Evolutionary conservation across 164 flowering plant species (phyloP).

Genomic region (Nymphaea thermarum): DNA sequence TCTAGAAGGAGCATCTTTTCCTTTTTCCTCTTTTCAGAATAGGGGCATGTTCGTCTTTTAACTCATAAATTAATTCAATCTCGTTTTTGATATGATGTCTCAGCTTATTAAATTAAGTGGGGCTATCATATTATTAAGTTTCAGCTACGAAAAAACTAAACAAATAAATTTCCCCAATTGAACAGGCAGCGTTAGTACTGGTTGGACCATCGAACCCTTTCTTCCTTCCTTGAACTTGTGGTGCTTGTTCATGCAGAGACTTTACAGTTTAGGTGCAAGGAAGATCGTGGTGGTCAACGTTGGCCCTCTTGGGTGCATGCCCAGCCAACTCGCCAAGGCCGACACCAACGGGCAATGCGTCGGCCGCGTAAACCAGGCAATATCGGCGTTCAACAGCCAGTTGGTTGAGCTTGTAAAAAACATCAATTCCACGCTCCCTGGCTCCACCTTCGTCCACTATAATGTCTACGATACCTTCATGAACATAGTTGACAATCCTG

Average conservation of each 20-base stretch:
- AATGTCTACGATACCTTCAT: constrained; percentile 12
- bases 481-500: constrained; percentile 19
- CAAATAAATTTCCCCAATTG: too few relatives aligned
- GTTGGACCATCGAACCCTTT: too few relatives aligned
- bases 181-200: too few relatives aligned
- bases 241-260: constrained; percentile 8
- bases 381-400: constrained; percentile 13
- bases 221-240: too few relatives aligned
- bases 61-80: too few relatives aligned
- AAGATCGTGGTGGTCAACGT: constrained; percentile 20
- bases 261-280: constrained; percentile 18
- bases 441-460: constrained; percentile 19
- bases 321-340: constrained; percentile 16
- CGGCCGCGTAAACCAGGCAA: constrained; percentile 15
- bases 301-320: constrained; percentile 28
- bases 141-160: too few relatives aligned
- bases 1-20: too few relatives aligned
- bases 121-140: too few relatives aligned
- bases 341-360: constrained; percentile 11
- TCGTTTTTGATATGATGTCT: too few relatives aligned
- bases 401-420: constrained; percentile 10
- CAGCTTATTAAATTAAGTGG: too few relatives aligned
- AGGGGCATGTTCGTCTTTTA: too few relatives aligned
- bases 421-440: constrained; percentile 15
- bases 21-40: too few relatives aligned